phyloP scores from a whole-genome alignment of 495 filamentous ascomycete genomes.

The Talaromyces wortmannii region DNA sequence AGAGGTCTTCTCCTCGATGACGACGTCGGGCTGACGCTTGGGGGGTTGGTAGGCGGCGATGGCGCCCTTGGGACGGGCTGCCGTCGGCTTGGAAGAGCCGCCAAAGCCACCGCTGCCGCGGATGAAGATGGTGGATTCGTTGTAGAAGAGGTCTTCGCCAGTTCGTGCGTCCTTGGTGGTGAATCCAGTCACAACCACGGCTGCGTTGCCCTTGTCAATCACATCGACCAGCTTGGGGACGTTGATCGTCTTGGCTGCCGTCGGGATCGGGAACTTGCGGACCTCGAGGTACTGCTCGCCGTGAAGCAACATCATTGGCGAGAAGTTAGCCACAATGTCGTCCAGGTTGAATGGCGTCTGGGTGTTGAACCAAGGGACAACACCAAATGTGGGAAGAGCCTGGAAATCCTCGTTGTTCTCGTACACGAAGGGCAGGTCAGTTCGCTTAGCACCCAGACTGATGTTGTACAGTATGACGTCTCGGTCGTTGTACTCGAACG shows the following conservation, averaged over 20 bases:
- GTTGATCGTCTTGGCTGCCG: constrained; percentile 70
- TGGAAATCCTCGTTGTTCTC: constrained; percentile 90
- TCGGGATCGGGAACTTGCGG: constrained; percentile 90
- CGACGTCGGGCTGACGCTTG: constrained; percentile 65
- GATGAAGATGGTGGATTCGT: constrained; percentile 87
- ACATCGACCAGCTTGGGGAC: constrained; percentile 88
- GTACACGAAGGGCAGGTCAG: constrained; percentile 78
- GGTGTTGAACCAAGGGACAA: constrained; percentile 87
- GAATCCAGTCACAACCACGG: constrained; percentile 71
- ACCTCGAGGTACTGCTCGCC: constrained; percentile 98
- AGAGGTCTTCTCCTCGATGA: constrained; percentile 83
- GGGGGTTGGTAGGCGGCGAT: constrained; percentile 76
- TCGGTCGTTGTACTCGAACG: constrained; percentile 75
- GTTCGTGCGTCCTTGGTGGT: constrained; percentile 73
- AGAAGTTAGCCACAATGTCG: constrained; percentile 89
- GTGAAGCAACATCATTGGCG: constrained; percentile 98
- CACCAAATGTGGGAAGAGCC: constrained; percentile 87
- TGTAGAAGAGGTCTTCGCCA: constrained; percentile 92
- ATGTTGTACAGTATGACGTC: constrained; percentile 96
- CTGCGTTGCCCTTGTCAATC: constrained; percentile 89
- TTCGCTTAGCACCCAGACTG: constrained; percentile 88
- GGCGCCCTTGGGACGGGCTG: constrained; percentile 62
- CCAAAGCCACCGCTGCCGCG: constrained; percentile 90
- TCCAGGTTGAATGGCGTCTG: constrained; percentile 71
- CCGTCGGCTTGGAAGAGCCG: constrained; percentile 69